Conservation (phyloP, 176 grass and related monocot genomes). For the Eragrostis curvula region DNA sequence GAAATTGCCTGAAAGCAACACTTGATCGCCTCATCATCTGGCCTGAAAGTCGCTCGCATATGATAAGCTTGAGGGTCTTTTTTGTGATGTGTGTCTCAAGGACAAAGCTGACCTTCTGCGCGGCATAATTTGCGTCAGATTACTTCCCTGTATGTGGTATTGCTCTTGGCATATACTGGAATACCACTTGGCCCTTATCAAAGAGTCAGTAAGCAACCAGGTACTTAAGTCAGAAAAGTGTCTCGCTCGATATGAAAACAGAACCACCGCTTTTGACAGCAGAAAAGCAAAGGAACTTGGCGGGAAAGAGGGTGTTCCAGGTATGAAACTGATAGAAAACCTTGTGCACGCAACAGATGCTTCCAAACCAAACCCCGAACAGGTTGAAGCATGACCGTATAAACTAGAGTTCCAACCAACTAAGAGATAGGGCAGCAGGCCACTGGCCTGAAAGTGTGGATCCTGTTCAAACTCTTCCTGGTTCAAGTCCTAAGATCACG, state of each 20-base stretch:
- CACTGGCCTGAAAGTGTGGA: neutral
- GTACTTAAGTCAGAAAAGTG: conserved; percentile 14
- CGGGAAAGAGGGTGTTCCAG: conserved; percentile 25
- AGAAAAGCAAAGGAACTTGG: conserved; percentile 22
- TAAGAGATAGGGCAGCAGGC: neutral
- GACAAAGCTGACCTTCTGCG: neutral
- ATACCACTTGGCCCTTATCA: conserved; percentile 9
- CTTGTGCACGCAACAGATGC: conserved; percentile 30
- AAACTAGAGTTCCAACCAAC: neutral
- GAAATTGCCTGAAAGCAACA: conserved; percentile 41
- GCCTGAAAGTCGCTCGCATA: neutral
- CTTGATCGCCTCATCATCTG: neutral
- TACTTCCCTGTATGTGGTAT: neutral
- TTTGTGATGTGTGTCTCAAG: neutral
- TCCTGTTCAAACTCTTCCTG: neutral
- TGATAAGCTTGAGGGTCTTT: neutral
- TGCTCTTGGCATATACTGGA: neutral
- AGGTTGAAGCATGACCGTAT: neutral
- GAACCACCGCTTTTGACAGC: conserved; percentile 16
- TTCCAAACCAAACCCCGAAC: conserved; percentile 20
- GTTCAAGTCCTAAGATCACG: neutral
- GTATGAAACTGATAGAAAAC: neutral
- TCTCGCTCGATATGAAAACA: neutral
- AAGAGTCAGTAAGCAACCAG: conserved; percentile 7
- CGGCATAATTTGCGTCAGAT: neutral